Evolutionary conservation across 2,329 filamentous ascomycete genomes (phyloP).

Genomic region (Stachybotrys chartarum): DNA sequence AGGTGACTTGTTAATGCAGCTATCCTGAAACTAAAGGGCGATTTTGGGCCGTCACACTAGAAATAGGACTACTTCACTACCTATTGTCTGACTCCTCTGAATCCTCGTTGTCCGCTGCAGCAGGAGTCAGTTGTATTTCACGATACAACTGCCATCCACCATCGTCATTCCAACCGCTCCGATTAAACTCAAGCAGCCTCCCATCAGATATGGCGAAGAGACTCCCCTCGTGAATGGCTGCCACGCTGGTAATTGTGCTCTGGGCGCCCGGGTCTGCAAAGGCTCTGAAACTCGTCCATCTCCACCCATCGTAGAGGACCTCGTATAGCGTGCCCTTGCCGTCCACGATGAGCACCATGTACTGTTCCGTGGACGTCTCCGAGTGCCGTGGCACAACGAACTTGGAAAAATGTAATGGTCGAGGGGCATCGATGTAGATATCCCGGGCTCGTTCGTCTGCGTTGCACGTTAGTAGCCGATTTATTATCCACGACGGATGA

Average conservation of each 20-base stretch:
- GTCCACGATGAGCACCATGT: neutral
- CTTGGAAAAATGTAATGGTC: neutral
- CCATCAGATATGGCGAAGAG: neutral
- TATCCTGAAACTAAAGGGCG: no score
- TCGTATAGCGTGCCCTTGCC: neutral
- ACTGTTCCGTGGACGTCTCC: neutral
- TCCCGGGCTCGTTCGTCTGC: neutral
- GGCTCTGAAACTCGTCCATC: neutral
- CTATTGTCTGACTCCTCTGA: neutral
- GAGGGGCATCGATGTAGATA: neutral
- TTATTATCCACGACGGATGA: neutral
- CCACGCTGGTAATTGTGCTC: neutral
- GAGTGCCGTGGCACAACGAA: neutral
- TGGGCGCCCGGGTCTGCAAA: neutral
- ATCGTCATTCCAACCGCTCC: neutral
- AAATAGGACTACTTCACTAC: no score
- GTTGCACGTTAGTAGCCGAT: neutral
- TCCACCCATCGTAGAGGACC: neutral
- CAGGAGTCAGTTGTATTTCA: neutral
- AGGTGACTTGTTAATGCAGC: no score
- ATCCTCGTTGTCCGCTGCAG: neutral
- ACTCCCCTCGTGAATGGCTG: neutral
- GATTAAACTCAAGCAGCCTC: neutral
- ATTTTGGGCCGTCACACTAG: no score
- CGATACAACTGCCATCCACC: neutral